Evolutionary conservation across 139 green algal species (phyloP).

Genomic region (Chlamydomonas urium): DNA sequence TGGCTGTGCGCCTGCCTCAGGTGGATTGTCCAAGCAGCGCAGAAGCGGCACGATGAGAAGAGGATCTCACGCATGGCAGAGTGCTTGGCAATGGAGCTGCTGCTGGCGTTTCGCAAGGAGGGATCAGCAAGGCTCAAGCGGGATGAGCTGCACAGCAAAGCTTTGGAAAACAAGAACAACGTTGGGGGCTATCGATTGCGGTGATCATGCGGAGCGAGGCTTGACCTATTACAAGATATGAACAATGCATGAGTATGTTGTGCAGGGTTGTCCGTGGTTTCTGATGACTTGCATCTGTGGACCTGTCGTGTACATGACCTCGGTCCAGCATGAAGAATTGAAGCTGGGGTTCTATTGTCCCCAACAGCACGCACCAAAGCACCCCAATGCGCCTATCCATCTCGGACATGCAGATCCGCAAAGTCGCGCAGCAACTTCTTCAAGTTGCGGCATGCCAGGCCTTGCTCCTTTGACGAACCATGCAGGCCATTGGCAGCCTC

Average conservation of each 20-base stretch:
- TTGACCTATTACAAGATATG: no score
- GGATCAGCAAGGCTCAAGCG: slow-evolving; percentile 27
- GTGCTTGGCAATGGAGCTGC: slow-evolving; percentile 35
- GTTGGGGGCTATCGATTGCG: slow-evolving; percentile 14
- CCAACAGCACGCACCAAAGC: no score
- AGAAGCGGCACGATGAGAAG: slow-evolving; percentile 3
- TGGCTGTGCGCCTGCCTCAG: background rate
- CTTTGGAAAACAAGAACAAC: slow-evolving; percentile 27
- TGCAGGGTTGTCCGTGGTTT: no score
- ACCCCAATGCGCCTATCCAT: background rate
- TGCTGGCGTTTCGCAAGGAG: slow-evolving; percentile 32
- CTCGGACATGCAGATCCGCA: background rate
- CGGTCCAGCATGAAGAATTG: no score
- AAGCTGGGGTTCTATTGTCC: no score
- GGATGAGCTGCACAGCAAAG: slow-evolving; percentile 31
- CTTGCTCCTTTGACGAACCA: no score
- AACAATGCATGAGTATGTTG: no score
- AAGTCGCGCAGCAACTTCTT: background rate
- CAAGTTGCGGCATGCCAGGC: background rate
- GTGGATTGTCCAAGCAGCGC: slow-evolving; percentile 29
- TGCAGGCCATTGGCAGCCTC: no score
- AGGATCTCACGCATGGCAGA: slow-evolving; percentile 12
- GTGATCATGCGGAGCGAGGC: no score
- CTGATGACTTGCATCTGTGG: no score
- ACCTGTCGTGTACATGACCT: no score